Conservation (phyloP, 306 rosid species). For the Alnus rubra region DNA sequence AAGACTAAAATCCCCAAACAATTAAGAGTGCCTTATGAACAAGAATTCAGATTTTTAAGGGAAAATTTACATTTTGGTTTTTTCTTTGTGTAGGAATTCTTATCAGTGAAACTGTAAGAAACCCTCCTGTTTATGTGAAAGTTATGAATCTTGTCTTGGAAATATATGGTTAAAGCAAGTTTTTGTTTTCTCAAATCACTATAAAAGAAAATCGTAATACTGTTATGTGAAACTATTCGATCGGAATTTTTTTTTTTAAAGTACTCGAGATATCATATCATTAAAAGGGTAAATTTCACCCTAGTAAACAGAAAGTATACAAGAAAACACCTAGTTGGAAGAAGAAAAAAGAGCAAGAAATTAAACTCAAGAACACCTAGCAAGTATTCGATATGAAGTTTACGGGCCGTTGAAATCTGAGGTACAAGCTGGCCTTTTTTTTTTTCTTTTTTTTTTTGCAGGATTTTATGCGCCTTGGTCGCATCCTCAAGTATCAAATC, state of each 20-base stretch:
- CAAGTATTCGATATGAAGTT: not conserved
- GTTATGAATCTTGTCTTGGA: not conserved
- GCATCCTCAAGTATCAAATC: slow-evolving; percentile 79
- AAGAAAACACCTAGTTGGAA: too few relatives aligned
- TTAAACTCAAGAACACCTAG: too few relatives aligned
- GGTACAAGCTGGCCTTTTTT: slow-evolving; percentile 5
- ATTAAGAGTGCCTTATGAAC: not conserved
- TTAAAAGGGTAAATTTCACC: too few relatives aligned
- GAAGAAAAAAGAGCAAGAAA: too few relatives aligned
- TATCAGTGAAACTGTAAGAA: not conserved
- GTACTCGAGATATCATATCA: too few relatives aligned
- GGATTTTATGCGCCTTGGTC: slow-evolving; percentile 95
- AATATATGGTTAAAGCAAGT: not conserved
- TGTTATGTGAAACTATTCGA: not conserved
- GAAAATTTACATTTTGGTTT: not conserved
- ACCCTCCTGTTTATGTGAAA: not conserved
- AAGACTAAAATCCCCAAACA: not conserved
- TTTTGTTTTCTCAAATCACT: not conserved
- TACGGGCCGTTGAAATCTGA: slow-evolving; percentile 13
- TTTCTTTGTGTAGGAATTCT: not conserved
- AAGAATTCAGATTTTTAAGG: not conserved
- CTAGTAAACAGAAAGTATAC: too few relatives aligned
- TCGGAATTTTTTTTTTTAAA: too few relatives aligned
- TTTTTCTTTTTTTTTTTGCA: slow-evolving; percentile 19
- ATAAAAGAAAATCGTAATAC: not conserved